A percentile compares a stretch with the other conserved stretches of the same genome.
phyloP scores from a whole-genome alignment of 495 filamentous ascomycete species.

The Xylaria sp. region DNA sequence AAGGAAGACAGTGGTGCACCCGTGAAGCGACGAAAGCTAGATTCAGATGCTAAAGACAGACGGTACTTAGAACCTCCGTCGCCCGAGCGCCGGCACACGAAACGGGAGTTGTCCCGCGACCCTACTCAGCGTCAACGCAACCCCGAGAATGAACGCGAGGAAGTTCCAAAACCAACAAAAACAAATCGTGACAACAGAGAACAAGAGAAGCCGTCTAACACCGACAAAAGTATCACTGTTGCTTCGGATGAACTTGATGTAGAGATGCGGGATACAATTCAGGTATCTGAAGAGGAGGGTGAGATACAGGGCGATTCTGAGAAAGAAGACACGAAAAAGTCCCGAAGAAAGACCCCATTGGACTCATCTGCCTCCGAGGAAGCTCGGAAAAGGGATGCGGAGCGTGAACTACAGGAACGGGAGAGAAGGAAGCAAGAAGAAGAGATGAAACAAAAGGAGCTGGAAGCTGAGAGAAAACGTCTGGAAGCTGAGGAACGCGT shows the following conservation, averaged over 20 bases:
- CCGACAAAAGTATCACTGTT: slow-evolving; percentile 55
- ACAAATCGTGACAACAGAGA: slow-evolving; percentile 47
- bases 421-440: slow-evolving; percentile 56
- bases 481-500: slow-evolving; percentile 31
- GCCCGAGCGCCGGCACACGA: slow-evolving; percentile 49
- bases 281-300: slow-evolving; percentile 40
- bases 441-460: slow-evolving; percentile 48
- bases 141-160: slow-evolving; percentile 45
- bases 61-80: slow-evolving; percentile 47
- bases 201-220: slow-evolving; percentile 43
- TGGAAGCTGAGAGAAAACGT: slow-evolving; percentile 59
- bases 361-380: slow-evolving; percentile 55
- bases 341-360: slow-evolving; percentile 43
- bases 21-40: slow-evolving; percentile 57
- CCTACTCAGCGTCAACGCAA: slow-evolving; percentile 32
- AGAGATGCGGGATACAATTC: slow-evolving; percentile 54
- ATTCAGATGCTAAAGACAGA: slow-evolving; percentile 52
- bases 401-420: slow-evolving; percentile 55
- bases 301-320: slow-evolving; percentile 52
- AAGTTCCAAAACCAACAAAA: slow-evolving; percentile 46
- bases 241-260: slow-evolving; percentile 56
- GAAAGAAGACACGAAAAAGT: slow-evolving; percentile 49
- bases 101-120: slow-evolving; percentile 47
- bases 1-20: slow-evolving; percentile 61
- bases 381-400: slow-evolving; percentile 54